Conservation (phyloP, 1,284 basidiomycete genomes). For the Porodaedalea pini region DNA sequence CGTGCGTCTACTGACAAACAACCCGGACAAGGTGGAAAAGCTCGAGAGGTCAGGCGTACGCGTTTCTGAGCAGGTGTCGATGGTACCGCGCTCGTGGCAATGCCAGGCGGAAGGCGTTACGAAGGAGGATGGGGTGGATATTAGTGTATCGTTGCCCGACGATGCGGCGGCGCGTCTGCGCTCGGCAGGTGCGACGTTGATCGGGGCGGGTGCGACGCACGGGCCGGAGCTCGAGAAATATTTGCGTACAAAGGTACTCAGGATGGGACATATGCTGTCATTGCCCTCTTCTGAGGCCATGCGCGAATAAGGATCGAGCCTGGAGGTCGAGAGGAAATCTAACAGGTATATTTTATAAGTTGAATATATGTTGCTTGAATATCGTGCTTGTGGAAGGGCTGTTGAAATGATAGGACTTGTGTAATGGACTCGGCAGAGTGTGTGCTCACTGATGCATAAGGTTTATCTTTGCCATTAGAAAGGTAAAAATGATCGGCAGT, state of each 20-base stretch:
- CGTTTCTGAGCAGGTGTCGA: constrained; percentile 84
- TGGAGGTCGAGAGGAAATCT: neutral
- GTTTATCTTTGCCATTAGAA: no score
- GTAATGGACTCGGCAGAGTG: no score
- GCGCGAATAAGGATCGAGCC: neutral
- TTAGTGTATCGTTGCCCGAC: constrained; percentile 24
- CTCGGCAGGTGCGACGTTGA: constrained; percentile 73
- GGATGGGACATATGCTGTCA: constrained; percentile 94
- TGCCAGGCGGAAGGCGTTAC: constrained; percentile 21
- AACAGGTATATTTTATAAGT: neutral
- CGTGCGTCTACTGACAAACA: constrained; percentile 90
- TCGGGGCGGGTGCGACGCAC: constrained; percentile 76
- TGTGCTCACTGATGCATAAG: no score
- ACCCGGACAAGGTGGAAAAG: constrained; percentile 94
- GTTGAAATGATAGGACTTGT: no score
- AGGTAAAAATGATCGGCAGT: no score
- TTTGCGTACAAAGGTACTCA: constrained; percentile 89
- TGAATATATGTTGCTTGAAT: no score
- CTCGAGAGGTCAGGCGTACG: constrained; percentile 80
- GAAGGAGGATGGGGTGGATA: constrained; percentile 37
- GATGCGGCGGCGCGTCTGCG: constrained; percentile 31
- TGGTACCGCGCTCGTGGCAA: constrained; percentile 93
- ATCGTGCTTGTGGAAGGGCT: no score
- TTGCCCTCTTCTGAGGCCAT: constrained; percentile 35
- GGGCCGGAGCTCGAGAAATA: constrained; percentile 95